These are phyloP conservation scores for Aspergillus niger DNA, from an alignment of 2,329 filamentous ascomycete genomes.

Conservation along the genomic window DNA sequence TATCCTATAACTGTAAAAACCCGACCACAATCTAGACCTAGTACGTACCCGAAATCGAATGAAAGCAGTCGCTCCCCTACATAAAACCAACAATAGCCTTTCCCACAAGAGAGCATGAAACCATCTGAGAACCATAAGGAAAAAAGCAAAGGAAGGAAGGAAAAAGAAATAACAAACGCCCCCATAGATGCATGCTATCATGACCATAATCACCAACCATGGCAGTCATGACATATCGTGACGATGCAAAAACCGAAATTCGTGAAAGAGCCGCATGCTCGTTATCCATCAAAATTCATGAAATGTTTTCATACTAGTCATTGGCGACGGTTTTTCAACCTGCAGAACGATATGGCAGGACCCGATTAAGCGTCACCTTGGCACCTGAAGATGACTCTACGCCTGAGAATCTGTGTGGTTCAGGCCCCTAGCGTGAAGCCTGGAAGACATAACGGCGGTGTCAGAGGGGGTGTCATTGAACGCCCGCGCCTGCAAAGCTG, in stretches of 20 bases:
- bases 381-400: not conserved
- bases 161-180: not conserved
- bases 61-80: not conserved
- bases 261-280: not conserved
- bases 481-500: slow-evolving; percentile 8
- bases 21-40: not conserved
- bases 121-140: not conserved
- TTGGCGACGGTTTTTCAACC: not conserved
- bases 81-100: too few species aligned
- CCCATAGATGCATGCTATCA: not conserved
- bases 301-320: not conserved
- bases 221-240: not conserved
- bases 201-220: not conserved
- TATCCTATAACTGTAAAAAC: not conserved
- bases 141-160: not conserved
- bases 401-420: not conserved
- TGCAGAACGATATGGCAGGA: too few species aligned
- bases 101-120: not conserved
- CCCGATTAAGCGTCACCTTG: too few species aligned
- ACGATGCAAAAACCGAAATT: not conserved
- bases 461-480: not conserved
- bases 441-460: not conserved
- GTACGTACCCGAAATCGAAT: not conserved
- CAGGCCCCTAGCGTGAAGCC: not conserved
- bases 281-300: not conserved